phyloP scores from a whole-genome alignment of 805 yeast genomes.

The Saccharomycopsis sp. region DNA sequence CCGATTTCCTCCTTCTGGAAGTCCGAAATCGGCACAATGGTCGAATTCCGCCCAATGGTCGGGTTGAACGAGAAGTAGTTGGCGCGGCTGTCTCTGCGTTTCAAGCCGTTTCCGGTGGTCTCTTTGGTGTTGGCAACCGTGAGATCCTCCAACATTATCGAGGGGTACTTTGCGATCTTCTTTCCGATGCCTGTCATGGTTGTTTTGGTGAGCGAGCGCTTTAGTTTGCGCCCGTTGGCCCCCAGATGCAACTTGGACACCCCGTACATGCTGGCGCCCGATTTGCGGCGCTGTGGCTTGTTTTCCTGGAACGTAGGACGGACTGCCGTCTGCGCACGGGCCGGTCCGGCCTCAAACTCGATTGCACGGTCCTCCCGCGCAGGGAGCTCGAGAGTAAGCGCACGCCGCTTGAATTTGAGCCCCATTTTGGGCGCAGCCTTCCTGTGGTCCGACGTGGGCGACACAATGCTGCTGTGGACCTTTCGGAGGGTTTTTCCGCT shows the following conservation, averaged over 20 bases:
- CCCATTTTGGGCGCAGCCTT: background rate
- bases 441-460: background rate
- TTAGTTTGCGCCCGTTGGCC: background rate
- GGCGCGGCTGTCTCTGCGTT: slow-evolving; percentile 23
- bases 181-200: slow-evolving; percentile 1
- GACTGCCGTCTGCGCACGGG: background rate
- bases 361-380: background rate
- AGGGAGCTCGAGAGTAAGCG: background rate
- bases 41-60: slow-evolving; percentile 87
- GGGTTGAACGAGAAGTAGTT: slow-evolving; percentile 86
- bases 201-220: background rate
- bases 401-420: background rate
- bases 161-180: slow-evolving; percentile 16
- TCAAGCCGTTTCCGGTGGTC: background rate
- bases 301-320: slow-evolving; percentile 11
- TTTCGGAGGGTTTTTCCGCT: background rate
- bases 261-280: background rate
- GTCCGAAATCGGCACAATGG: slow-evolving; percentile 74
- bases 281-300: slow-evolving; percentile 7
- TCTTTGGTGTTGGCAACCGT: slow-evolving; percentile 7
- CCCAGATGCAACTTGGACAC: background rate
- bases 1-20: slow-evolving; percentile 91
- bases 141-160: slow-evolving; percentile 20
- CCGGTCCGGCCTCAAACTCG: background rate
- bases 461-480: background rate